Evolutionary conservation across 2,329 filamentous ascomycete genomes (phyloP), one percentile per base, ranked within the genome.

Genomic region (Exophiala sp.): DNA sequence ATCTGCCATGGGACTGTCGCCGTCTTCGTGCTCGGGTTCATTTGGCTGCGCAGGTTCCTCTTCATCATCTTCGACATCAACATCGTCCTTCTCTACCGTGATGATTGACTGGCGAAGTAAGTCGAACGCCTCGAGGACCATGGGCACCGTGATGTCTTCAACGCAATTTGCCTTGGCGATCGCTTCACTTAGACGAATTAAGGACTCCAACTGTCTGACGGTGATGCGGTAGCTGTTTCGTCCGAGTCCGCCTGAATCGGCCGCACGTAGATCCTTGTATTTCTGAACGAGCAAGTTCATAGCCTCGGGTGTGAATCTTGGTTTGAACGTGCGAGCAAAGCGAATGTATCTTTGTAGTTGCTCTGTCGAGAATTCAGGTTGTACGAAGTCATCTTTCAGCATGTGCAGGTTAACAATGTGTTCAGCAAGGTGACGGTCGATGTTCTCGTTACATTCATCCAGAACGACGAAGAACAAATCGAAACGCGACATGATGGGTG

Each of bases 401-500:
- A 94, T 91, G 73, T 99, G 94, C 52, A 99, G 87, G 55, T 85
- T 85, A 58, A 99, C 92, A 66, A 99, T 99, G 71, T 99, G 94
- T 66, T 92, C 83, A 2, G 94, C 94, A 3, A 99, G 80, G 67
- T 95, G 90, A 52, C 91, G 87, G 69, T 99, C 94, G 33, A 95
- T 85, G 36, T 82, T 75, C 74, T 97, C 92, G 67, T 96, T 95
- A 70, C 92, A 97, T 66, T 99, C 94, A 69, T 99, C 94, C 0
- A 97, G 82, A 21, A 99, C 88, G 49, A 99, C 91, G 68, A 99
- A 99, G 80, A 99, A 99, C 8, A 99, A 79, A 76, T 99, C 94
- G 72, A 99, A 99, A 78, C 94, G 89, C 49, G 90, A 96, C 94
- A 99, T 99, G 76, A 99, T 99, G 54, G 94, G 94, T 1, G 94